phyloP scores from a whole-genome alignment of 768 basidiomycete genomes.

The Termitomyces sp. region DNA sequence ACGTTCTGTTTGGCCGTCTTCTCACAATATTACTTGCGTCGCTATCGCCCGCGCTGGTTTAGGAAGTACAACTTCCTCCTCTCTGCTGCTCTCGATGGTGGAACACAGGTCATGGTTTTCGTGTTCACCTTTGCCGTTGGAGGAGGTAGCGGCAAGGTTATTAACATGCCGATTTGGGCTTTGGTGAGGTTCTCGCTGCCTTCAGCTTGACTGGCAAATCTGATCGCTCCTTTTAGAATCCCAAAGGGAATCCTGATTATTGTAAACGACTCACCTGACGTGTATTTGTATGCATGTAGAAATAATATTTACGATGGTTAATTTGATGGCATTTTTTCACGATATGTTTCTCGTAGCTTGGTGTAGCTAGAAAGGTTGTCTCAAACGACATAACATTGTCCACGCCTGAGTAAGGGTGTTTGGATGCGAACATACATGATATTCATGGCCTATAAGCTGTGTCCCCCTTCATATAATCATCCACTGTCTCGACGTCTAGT shows the following conservation, averaged over 20 bases:
- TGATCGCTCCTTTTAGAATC: slow-evolving; percentile 11
- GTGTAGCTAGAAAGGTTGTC: no score
- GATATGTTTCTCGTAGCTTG: no score
- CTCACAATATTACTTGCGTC: slow-evolving; percentile 41
- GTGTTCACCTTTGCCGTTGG: slow-evolving; percentile 43
- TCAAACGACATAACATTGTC: no score
- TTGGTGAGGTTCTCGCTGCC: slow-evolving; percentile 22
- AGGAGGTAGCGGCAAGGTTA: slow-evolving; percentile 33
- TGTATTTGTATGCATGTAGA: not conserved
- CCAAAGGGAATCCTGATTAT: slow-evolving; percentile 21
- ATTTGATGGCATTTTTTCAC: no score
- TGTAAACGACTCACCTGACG: slow-evolving; percentile 17
- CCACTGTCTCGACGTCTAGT: not conserved
- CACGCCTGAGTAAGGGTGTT: no score
- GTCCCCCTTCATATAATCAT: not conserved
- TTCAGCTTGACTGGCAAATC: not conserved
- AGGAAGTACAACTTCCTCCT: slow-evolving; percentile 50
- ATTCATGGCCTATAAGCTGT: not conserved
- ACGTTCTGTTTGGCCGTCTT: slow-evolving; percentile 42
- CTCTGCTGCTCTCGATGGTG: slow-evolving; percentile 50
- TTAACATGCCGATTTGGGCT: slow-evolving; percentile 29
- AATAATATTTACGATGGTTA: not conserved
- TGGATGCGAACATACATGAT: no score
- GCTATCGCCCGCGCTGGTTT: slow-evolving; percentile 43
- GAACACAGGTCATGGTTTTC: slow-evolving; percentile 45